Base-by-base conservation (phyloP, 129 eudicot genomes). In the Dittrichia graveolens region DNA sequence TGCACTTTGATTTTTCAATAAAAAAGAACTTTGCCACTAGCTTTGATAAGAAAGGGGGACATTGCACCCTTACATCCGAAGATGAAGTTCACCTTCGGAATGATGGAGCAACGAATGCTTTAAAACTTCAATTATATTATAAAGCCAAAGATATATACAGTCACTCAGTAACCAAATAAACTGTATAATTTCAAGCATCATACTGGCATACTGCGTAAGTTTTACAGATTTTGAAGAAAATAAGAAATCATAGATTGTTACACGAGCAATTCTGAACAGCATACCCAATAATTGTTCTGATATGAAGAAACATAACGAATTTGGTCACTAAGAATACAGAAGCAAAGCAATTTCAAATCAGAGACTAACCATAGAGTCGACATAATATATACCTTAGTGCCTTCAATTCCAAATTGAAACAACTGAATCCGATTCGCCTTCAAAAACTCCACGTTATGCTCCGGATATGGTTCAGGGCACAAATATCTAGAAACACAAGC, bases 401-500 rank as follows among this genome's bases (percentile, higher is more conserved):
- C 90, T 68, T 89, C 96, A 6, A 89, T 81, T 45, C 82, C 91
- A 44, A 86, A 86, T 57, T 89, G 91, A 48, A 81, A 83, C 52
- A 86, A 85, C 16, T 61, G 85, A 77, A 89, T 86, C 8, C 89
- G 83, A 75, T 86, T 86, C 15, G 71, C 78, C n/a, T 82, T 82
- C 73, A 89, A 72, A 64, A 89, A 86, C 38, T 79, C 71, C 67
- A 77, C 47, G 67, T 86, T 86, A 18, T 75, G 82, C 74, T 79
- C 85, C 61, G 89, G 92, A 84, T 86, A 89, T 9, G 91, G 92
- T 68, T 89, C 96, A 46, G 85, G 87, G 48, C 96, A 89, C 80
- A 89, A 52, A 66, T 84, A 89, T 63, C 96, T 89, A 61, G 73
- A 86, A 57, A 40, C 58, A 66, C 52, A 67, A 68, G 46, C 44